These are phyloP conservation scores for Bathelium albidoporum DNA, from an alignment of 495 filamentous ascomycete species.

Conservation along the genomic window DNA sequence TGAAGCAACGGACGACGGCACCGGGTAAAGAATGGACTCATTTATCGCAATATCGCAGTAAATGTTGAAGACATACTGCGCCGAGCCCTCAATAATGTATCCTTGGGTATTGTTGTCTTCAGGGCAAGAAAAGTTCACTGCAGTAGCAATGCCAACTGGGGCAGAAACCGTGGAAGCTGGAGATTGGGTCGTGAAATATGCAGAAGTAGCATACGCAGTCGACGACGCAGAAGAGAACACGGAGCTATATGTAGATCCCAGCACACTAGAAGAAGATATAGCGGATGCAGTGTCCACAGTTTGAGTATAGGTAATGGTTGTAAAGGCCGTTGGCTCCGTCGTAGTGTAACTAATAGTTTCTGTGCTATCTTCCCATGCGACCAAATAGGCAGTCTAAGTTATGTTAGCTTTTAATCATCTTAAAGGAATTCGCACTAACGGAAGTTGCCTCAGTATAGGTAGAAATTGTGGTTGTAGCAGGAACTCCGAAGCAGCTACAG, in stretches of 20 bases:
- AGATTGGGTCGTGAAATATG: background rate
- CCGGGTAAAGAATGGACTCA: background rate
- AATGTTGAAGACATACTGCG: background rate
- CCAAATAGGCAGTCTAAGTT: background rate
- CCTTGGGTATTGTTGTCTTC: background rate
- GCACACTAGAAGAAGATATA: background rate
- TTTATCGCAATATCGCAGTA: background rate
- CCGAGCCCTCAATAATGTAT: background rate
- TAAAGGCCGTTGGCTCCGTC: background rate
- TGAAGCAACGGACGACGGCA: background rate
- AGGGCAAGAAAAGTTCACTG: background rate
- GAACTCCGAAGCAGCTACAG: background rate
- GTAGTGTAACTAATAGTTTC: background rate
- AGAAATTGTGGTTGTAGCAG: background rate
- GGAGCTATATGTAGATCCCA: background rate
- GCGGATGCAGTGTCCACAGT: background rate
- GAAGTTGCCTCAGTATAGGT: conserved; percentile 2
- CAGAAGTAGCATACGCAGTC: background rate
- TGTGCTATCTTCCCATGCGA: background rate
- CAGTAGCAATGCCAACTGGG: background rate
- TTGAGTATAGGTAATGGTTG: background rate
- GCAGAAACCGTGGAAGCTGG: background rate
- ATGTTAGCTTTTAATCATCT: background rate
- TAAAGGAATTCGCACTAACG: background rate
- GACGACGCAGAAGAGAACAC: background rate